Evolutionary conservation across 257 asterid genomes (phyloP).

Genomic region (Petrea volubilis): DNA sequence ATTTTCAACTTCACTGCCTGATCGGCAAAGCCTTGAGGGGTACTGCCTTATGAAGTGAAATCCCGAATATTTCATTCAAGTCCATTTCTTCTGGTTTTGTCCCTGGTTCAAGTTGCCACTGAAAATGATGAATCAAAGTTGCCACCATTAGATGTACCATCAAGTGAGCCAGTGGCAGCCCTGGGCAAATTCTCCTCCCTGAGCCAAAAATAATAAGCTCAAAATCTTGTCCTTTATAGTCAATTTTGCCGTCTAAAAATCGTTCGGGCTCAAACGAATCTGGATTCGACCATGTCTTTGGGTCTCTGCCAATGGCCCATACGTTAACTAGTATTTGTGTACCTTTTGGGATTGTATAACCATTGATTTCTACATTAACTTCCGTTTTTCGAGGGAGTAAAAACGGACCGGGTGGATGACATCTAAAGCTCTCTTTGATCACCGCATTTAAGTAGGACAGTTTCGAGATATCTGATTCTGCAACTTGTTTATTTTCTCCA

Average conservation of each 20-base stretch:
- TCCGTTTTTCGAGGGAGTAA: conserved; percentile 23
- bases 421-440: conserved; percentile 15
- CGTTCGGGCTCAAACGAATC: conserved; percentile 21
- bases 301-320: conserved; percentile 22
- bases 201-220: conserved; percentile 27
- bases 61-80: conserved; percentile 18
- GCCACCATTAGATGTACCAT: conserved; percentile 23
- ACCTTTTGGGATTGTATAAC: conserved; percentile 6
- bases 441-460: conserved; percentile 23
- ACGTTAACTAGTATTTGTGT: conserved; percentile 14
- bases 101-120: conserved; percentile 16
- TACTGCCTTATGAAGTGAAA: conserved; percentile 20
- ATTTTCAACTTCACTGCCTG: background rate
- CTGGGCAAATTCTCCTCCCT: conserved; percentile 25
- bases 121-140: conserved; percentile 6
- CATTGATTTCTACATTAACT: conserved; percentile 7
- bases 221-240: conserved; percentile 19
- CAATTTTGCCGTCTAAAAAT: conserved; percentile 12
- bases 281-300: background rate
- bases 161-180: conserved; percentile 24
- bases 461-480: conserved; percentile 23
- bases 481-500: background rate
- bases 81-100: background rate
- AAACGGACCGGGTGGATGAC: conserved; percentile 24
- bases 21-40: conserved; percentile 21